A percentile compares a stretch with the other conserved stretches of the same genome.
Evolutionary conservation across 768 basidiomycete genomes (phyloP).

Genomic region (Trametes cingulata): DNA sequence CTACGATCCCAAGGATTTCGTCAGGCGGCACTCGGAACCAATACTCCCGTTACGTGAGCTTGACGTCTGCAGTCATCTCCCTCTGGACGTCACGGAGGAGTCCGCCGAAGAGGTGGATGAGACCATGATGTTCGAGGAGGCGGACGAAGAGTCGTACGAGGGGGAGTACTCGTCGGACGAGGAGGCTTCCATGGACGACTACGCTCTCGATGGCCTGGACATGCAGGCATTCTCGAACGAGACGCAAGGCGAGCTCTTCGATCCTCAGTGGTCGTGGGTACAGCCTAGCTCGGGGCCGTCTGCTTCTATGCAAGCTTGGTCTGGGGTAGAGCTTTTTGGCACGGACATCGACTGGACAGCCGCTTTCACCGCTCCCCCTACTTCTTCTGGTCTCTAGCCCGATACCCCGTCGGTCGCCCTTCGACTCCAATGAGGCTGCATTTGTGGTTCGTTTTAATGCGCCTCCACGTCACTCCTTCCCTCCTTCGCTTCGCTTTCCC

Average conservation of each 20-base stretch:
- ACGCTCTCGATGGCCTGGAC: conserved; percentile 4
- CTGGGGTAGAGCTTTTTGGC: not conserved
- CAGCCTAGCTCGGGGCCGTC: not conserved
- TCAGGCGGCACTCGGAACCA: conserved; percentile 19
- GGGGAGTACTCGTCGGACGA: conserved; percentile 16
- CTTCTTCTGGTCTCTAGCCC: not conserved
- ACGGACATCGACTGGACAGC: conserved; percentile 7
- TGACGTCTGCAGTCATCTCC: conserved; percentile 17
- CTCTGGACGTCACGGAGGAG: conserved; percentile 13
- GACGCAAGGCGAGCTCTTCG: conserved; percentile 15
- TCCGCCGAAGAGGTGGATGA: conserved; percentile 16
- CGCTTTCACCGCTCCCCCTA: not conserved
- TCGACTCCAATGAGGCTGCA: not conserved
- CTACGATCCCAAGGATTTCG: conserved; percentile 21
- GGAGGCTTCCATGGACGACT: conserved; percentile 4
- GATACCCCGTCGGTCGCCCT: not conserved
- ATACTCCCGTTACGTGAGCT: conserved; percentile 16
- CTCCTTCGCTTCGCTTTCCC: not conserved
- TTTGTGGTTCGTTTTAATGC: not conserved
- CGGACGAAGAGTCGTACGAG: conserved; percentile 7
- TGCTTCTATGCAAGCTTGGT: not conserved
- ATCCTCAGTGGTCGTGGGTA: conserved; percentile 18
- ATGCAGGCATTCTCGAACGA: not conserved
- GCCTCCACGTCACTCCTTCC: not conserved
- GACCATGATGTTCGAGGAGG: conserved; percentile 10